A percentile compares a stretch with the other conserved stretches of the same genome.
Conservation (phyloP, 805 yeast genomes). For the Candida morakotiae region DNA sequence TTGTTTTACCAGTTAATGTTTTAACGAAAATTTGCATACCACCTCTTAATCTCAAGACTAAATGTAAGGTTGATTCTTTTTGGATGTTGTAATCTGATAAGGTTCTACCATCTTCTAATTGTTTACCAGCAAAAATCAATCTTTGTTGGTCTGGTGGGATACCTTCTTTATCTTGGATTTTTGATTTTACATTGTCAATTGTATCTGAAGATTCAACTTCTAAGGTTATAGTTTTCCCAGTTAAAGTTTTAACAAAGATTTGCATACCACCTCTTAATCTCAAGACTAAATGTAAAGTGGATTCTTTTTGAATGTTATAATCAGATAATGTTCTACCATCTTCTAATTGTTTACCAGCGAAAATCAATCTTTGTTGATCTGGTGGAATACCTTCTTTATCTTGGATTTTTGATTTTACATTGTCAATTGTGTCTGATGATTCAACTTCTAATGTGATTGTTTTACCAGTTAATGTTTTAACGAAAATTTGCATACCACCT, state of each 20-base stretch:
- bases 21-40: conserved; percentile 67
- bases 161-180: conserved; percentile 97
- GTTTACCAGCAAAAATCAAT: conserved; percentile 96
- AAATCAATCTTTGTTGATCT: conserved; percentile 94
- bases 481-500: conserved; percentile 80
- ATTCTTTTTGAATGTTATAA: conserved; percentile 98
- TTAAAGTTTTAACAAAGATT: conserved; percentile 54
- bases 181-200: conserved; percentile 93
- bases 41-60: conserved; percentile 97
- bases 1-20: conserved; percentile 60
- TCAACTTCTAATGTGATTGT: conserved; percentile 90
- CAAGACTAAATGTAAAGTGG: conserved; percentile 91
- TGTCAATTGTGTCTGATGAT: conserved; percentile 96
- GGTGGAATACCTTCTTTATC: conserved; percentile 98
- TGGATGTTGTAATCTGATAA: conserved; percentile 97
- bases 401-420: conserved; percentile 94
- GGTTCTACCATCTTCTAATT: conserved; percentile 94
- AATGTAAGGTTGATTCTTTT: conserved; percentile 94
- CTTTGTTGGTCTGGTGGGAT: conserved; percentile 98
- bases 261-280: conserved; percentile 97
- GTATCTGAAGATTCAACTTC: conserved; percentile 98
- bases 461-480: conserved; percentile 58
- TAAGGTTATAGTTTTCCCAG: conserved; percentile 71
- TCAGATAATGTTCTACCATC: conserved; percentile 95
- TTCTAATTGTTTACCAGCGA: conserved; percentile 96